phyloP scores from a whole-genome alignment of 768 basidiomycete species.

The Pleurotus eryngii region DNA sequence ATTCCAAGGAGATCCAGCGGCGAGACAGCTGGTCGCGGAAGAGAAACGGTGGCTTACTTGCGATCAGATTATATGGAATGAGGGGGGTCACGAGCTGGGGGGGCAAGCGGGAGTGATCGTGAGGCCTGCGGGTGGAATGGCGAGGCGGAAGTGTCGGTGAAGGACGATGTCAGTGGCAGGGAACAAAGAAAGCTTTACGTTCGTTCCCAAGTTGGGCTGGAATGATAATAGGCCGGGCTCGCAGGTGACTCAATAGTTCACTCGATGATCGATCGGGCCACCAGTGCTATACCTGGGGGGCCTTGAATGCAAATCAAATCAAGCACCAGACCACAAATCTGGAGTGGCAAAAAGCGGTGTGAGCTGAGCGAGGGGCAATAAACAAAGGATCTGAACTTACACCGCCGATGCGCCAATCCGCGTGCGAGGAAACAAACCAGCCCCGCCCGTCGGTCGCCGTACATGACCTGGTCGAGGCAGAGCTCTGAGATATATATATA shows the following conservation, averaged over 20 bases:
- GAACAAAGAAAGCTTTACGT: not conserved
- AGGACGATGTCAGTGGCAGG: not conserved
- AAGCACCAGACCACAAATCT: slow-evolving; percentile 1
- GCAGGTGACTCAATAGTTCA: not conserved
- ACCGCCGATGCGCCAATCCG: not conserved
- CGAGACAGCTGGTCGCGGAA: not conserved
- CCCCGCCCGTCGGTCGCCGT: not conserved
- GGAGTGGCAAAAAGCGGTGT: not conserved
- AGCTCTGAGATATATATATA: not conserved
- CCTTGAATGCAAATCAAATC: slow-evolving; percentile 1
- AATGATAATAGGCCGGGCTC: not conserved
- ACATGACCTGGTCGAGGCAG: no score
- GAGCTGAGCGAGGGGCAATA: not conserved
- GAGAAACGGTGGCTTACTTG: not conserved
- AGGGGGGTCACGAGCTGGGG: not conserved
- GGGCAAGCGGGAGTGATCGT: slow-evolving; percentile 4
- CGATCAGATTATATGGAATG: slow-evolving; percentile 5
- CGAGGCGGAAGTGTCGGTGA: not conserved
- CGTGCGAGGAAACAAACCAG: not conserved
- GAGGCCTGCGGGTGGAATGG: not conserved
- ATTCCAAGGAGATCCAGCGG: not conserved
- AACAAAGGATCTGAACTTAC: not conserved
- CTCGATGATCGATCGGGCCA: slow-evolving; percentile 4
- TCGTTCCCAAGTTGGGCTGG: not conserved
- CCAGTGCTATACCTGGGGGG: not conserved